Base-by-base conservation (phyloP, 192 early-diverging fungal species). In the Kickxella alabastrina region DNA sequence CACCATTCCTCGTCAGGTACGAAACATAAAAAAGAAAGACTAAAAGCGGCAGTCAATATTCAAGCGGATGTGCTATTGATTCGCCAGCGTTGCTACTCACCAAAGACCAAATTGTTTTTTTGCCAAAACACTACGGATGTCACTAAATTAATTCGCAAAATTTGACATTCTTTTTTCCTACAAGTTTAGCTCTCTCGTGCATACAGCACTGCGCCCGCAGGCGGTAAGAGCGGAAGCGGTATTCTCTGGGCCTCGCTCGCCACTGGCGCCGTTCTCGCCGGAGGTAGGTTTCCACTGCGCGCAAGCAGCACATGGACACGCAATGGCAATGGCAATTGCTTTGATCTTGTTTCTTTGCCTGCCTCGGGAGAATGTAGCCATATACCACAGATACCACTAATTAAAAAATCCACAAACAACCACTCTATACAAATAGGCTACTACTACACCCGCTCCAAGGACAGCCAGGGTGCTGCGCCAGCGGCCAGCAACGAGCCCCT, bases 171-270 rank as follows among this genome's bases (percentile, higher is more conserved):
- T n/a, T n/a, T n/a, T n/a, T n/a, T n/a, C n/a, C n/a, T n/a, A n/a
- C n/a, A n/a, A n/a, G n/a, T 58, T 43, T 75, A 75, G 72, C 24
- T 68, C 28, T 41, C 65, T 31, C 72, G 65, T 10, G 65, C 65
- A 19, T 75, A 75, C 72, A 64, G 61, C 59, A 71, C 53, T 7
- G 58, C 54, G 9, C 42, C 62, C 12, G 53, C 39, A 1, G 62
- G 59, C 17, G 34, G 43, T 12, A 59, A 55, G 48, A 59, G 34
- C 34, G 45, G 53, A 27, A 69, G 59, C 31, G 53, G 58, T 46
- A 25, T 69, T 40, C 49, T 77, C 31, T 77, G 54, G 52, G 74
- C 62, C 13, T 58, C 63, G 19, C 46, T 77, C 41, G 74, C 68
- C 10, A 66, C 68, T 3, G 74, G 62, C 13, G 74, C 62, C 7